phyloP scores from a whole-genome alignment of 2,329 filamentous ascomycete species.

The Macrophomina phaseolina region DNA sequence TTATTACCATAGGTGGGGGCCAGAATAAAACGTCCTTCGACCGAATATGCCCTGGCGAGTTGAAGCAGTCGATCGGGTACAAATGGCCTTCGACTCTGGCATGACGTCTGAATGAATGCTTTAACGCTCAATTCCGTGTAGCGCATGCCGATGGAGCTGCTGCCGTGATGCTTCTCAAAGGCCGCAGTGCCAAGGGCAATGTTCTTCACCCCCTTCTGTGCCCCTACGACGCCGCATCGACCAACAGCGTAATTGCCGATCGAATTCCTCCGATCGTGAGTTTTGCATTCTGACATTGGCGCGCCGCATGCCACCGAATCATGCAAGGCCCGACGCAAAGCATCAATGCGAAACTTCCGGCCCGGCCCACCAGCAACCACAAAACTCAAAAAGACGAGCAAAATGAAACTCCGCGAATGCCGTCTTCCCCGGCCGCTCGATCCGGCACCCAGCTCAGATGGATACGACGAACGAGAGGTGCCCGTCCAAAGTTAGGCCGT shows the following conservation, averaged over 20 bases:
- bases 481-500: not conserved
- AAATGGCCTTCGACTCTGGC: no score
- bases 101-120: no score
- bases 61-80: no score
- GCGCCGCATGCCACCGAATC: not conserved
- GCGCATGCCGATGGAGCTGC: no score
- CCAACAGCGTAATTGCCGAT: not conserved
- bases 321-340: not conserved
- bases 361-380: not conserved
- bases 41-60: no score
- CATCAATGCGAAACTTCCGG: slow-evolving; percentile 8
- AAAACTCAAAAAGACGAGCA: not conserved
- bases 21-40: no score
- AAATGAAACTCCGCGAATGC: not conserved
- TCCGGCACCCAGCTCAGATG: not conserved
- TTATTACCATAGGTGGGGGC: not conserved
- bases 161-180: no score
- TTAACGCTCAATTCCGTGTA: no score
- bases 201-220: no score
- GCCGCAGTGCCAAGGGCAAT: no score
- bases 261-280: no score
- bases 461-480: not conserved
- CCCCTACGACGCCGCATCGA: not conserved
- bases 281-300: not conserved
- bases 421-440: not conserved